These are phyloP conservation scores for Myriangium duriaei DNA, from an alignment of 2,329 filamentous ascomycete species.

Conservation along the genomic window DNA sequence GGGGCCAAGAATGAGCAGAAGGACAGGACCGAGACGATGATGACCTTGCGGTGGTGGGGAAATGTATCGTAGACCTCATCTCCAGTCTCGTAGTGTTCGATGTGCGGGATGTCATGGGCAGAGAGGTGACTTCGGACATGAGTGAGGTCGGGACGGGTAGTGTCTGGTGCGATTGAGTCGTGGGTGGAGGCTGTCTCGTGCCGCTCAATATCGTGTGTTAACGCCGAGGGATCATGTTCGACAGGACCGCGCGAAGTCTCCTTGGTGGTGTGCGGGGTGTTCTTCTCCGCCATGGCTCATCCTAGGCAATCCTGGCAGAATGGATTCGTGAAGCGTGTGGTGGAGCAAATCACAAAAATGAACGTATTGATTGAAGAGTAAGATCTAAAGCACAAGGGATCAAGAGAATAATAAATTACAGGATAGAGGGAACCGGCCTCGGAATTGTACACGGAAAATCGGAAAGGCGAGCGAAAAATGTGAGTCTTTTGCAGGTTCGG, in stretches of 20 bases:
- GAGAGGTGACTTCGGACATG: constrained; percentile 14
- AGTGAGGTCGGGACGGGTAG: constrained; percentile 7
- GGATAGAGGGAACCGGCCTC: too few relatives aligned
- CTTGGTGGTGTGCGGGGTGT: neutral
- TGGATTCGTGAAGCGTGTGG: constrained; percentile 28
- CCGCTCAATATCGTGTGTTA: neutral
- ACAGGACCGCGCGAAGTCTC: neutral
- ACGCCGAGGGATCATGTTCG: neutral
- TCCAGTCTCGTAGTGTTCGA: constrained; percentile 29
- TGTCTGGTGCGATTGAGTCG: constrained; percentile 39
- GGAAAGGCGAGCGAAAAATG: too few relatives aligned
- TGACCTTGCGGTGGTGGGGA: constrained; percentile 46
- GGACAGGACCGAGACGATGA: constrained; percentile 57
- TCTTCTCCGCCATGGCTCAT: neutral
- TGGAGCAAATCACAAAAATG: too few relatives aligned
- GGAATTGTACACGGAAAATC: too few relatives aligned
- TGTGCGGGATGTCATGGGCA: constrained; percentile 15
- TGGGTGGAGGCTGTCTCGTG: neutral
- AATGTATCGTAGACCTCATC: constrained; percentile 53
- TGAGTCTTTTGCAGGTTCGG: too few relatives aligned
- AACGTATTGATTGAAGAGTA: too few relatives aligned
- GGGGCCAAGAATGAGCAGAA: constrained; percentile 68
- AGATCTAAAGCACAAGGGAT: too few relatives aligned
- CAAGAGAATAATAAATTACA: too few relatives aligned
- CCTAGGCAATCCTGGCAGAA: too few relatives aligned